Conservation (phyloP, 495 filamentous ascomycete species). For the Podospora didyma region DNA sequence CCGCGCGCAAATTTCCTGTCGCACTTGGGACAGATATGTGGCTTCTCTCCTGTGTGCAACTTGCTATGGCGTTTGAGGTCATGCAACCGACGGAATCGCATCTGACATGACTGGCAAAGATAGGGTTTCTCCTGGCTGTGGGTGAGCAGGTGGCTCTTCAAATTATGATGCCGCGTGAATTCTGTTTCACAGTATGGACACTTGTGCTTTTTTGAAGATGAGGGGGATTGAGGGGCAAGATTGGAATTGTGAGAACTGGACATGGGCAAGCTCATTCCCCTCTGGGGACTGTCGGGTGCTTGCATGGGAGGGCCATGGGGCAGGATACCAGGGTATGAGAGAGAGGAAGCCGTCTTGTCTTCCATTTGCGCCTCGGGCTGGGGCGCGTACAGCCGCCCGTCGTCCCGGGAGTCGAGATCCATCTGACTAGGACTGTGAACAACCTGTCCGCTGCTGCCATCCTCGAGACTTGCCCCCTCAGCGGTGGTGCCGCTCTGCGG, state of each 20-base stretch:
- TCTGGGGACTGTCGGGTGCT: constrained; percentile 42
- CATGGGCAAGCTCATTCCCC: constrained; percentile 74
- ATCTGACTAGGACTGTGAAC: constrained; percentile 40
- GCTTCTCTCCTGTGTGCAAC: constrained; percentile 92
- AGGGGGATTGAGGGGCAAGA: constrained; percentile 38
- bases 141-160: constrained; percentile 97
- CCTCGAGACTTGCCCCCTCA: constrained; percentile 33
- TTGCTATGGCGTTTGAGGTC: constrained; percentile 96
- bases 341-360: constrained; percentile 39
- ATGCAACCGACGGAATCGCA: constrained; percentile 87
- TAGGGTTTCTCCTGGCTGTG: constrained; percentile 99
- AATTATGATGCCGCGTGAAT: constrained; percentile 95
- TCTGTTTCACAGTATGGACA: constrained; percentile 94
- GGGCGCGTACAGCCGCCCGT: constrained; percentile 28
- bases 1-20: constrained; percentile 91
- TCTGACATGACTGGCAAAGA: constrained; percentile 80
- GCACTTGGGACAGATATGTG: constrained; percentile 90
- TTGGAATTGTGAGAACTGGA: constrained; percentile 57
- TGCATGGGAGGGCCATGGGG: constrained; percentile 32
- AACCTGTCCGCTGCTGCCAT: constrained; percentile 30
- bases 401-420: constrained; percentile 38
- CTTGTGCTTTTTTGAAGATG: constrained; percentile 79
- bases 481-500: constrained; percentile 37
- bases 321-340: constrained; percentile 43
- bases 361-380: constrained; percentile 46